Evolutionary conservation across 129 eudicot genomes (phyloP), one percentile per base, ranked within the genome.

Genomic region (Lactuca sativa): DNA sequence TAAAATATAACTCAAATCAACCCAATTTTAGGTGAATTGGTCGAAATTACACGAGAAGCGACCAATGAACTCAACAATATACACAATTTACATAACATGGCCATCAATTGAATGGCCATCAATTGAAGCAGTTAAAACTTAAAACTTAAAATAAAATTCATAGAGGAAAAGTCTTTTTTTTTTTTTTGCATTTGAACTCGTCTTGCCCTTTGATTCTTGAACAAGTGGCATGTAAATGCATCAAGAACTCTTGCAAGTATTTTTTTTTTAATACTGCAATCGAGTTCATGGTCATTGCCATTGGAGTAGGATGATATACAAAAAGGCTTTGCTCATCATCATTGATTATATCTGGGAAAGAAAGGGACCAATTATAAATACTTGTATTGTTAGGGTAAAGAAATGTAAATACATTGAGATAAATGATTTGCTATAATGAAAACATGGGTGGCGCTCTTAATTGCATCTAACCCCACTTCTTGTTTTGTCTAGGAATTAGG

Each of bases 71-170:
- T 72, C 78, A 17, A 21, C 66, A 47, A 73, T 75, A 75, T 75
- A 66, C 62, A 75, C 79, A 75, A 75, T 66, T 75, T 75, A 75
- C 79, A 75, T 65, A 66, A 66, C 61, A 57, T 58, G 79, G 51
- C 68, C 56, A 66, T 75, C 59, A 65, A 74, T 57, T 64, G 41
- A 74, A 56, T 58, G 79, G 51, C 68, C 56, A 66, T 75, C 59
- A 65, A 74, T 57, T 64, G 41, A 74, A 56, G 55, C 62, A 59
- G 41, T 34, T 56, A 37, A 11, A 40, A 40, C 9, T 40, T 40
- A 40, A 53, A 66, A 74, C 67, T 21, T 21, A 21, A 21, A 21
- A 21, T 21, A 21, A 21, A 21, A 21, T 21, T 21, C 21, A 21
- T 21, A 21, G 21, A 72, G 49, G 54, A 74, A 64, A 55, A 33